Evolutionary conservation across 108 stramenopile species (phyloP), one percentile per base, ranked within the genome.

Genomic region (Cyclotella baltica): DNA sequence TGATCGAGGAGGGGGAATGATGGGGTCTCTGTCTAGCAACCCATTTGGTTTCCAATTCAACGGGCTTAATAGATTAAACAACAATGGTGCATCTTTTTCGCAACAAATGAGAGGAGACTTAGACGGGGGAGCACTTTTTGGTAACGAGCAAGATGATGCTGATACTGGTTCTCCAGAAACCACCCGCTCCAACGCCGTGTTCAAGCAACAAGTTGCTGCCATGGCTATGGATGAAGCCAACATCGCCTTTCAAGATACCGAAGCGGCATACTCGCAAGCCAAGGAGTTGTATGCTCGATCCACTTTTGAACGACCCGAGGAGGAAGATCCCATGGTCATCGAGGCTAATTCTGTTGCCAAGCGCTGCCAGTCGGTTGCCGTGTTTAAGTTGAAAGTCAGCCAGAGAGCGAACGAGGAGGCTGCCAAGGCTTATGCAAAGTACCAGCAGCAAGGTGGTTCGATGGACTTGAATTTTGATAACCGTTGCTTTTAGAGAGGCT

Each of bases 201-300:
- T 80, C 67, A 80, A 80, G 48, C 79, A 80, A 53, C 72, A 80
- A 68, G 79, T 80, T 28, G 79, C 79, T 22, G 22, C 72, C 51
- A 80, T 80, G 79, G 79, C 79, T n/a, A 80, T 80, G 79, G 67
- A 73, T 10, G 79, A 80, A 72, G 79, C 79, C 27, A 62, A 55
- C 29, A 62, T 22, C 22, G 66, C 79, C 28, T 80, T 80, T 72
- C 59, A 73, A 51, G 72, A 73, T 23, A 73, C 72, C 63, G 79
- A 80, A 18, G 79, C 71, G 1, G 79, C 79, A 4, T 73, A 73
- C 23, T 56, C 66, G 1, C 27, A n/a, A n/a, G 57, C 72, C 22
- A 80, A 80, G 35, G 67, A 68, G n/a, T 59, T 69, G 4, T 34
- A 66, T 37, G 61, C 67, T 33, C 69, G 59, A 43, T 23, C 63